Evolutionary conservation across 2,329 filamentous ascomycete genomes (phyloP), one percentile per base, ranked within the genome.

Genomic region (Coniochaeta prunicola): DNA sequence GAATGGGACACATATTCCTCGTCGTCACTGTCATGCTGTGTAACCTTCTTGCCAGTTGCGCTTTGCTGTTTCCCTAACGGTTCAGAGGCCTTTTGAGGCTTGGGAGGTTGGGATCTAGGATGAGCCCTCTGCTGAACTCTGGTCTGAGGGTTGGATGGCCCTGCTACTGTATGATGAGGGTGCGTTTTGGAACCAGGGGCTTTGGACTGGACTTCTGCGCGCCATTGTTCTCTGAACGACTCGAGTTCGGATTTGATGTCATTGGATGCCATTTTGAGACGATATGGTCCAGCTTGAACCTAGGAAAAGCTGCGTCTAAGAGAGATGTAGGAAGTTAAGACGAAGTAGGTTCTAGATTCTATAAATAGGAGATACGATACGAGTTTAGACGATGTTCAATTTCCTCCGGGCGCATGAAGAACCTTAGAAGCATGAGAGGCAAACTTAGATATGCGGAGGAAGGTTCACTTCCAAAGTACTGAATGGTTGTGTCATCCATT

Each of bases 221-320:
- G 85, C 92, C 92, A 97, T 79, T 91, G 82, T 68, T 85, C 83
- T 64, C 93, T 87, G 75, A 97, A 97, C 53, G 83, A 87, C 73
- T 96, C 91, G 61, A 97, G 83, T 72, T 96, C 92, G 56, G 87
- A 80, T 70, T 84, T 80, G 54, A 80, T 72, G 59, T 78, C 74
- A 64, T 76, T 58, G 9, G 65, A 48, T 34, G 63, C 63, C 69
- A 70, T 69, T 31, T 57, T 61, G 24, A 19, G 57, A 53, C 28
- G 48, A 42, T n/a, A 15, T 10, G n/a, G 31, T 36, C 15, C 21
- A 17, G 30, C 26, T 21, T 34, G 26, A 24, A 26, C 53, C 30
- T 26, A 3, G 19, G 28, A 45, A 42, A 21, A 33, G 38, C 3
- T 21, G 9, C n/a, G 40, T 19, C 40, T 24, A 8, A 45, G 40